These are phyloP conservation scores for Populus trichocarpa DNA, from an alignment of 441 rosid genomes.

Conservation along the genomic window DNA sequence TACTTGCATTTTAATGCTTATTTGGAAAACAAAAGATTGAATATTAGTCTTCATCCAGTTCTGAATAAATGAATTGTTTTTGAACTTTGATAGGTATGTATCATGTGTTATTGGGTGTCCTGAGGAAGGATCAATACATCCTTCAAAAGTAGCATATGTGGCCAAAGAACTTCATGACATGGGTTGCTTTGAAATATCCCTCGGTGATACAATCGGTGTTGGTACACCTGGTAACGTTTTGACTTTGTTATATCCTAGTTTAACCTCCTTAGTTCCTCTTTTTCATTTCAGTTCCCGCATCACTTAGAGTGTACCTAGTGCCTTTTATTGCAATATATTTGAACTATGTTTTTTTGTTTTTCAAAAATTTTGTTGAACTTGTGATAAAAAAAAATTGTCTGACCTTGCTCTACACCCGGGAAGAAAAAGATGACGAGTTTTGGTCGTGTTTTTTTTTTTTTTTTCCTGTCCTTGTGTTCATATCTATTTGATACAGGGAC, in stretches of 20 bases:
- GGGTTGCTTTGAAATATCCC: conserved; percentile 98
- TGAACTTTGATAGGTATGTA: conserved; percentile 59
- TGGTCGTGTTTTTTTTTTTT: neutral
- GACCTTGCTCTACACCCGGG: too few relatives aligned
- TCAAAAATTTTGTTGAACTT: too few relatives aligned
- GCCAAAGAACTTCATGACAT: conserved; percentile 82
- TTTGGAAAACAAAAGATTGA: neutral
- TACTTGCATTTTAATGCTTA: neutral
- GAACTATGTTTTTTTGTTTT: too few relatives aligned
- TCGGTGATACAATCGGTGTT: conserved; percentile 88
- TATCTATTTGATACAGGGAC: conserved; percentile 46
- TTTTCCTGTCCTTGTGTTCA: neutral
- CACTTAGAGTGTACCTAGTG: neutral
- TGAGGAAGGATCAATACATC: conserved; percentile 71
- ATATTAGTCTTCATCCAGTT: neutral
- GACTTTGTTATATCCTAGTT: neutral
- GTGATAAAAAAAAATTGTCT: too few relatives aligned
- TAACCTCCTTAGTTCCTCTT: neutral
- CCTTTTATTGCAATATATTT: neutral
- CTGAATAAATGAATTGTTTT: conserved; percentile 11
- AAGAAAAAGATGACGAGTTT: neutral
- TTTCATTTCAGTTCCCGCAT: neutral
- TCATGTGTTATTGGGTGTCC: conserved; percentile 97
- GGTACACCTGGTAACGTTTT: conserved; percentile 84
- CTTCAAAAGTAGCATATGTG: conserved; percentile 82